Percentiles rank a stretch among this genome's conserved stretches.
These are phyloP conservation scores for Trametes maxima DNA, from an alignment of 768 basidiomycete species.

Conservation along the genomic window DNA sequence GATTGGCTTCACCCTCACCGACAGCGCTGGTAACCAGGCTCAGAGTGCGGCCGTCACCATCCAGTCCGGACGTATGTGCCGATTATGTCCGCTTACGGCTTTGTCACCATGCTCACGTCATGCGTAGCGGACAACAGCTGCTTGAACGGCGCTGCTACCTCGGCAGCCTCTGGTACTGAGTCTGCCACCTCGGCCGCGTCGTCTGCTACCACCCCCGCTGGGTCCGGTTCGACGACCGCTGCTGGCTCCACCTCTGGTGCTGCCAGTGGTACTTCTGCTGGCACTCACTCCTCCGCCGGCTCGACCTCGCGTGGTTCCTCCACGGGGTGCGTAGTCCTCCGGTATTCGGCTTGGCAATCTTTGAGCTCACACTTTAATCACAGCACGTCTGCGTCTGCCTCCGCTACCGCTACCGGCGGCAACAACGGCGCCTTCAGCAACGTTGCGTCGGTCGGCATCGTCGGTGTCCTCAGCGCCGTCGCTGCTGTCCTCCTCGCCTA, in stretches of 20 bases:
- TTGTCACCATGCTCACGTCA: constrained; percentile 8
- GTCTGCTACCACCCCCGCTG: constrained; percentile 2
- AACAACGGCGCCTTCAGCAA: constrained; percentile 35
- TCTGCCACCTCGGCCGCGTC: background rate
- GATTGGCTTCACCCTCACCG: constrained; percentile 63
- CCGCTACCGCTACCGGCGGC: constrained; percentile 26
- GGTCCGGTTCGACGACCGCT: background rate
- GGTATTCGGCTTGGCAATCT: background rate
- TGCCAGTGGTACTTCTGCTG: constrained; percentile 1
- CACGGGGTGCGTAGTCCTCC: background rate
- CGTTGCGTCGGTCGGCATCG: constrained; percentile 34
- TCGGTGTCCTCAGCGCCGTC: constrained; percentile 42
- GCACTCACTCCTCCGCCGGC: background rate
- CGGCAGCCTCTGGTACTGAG: constrained; percentile 8
- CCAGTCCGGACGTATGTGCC: constrained; percentile 49
- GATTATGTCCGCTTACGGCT: background rate
- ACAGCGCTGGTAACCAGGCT: constrained; percentile 51
- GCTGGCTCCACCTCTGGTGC: constrained; percentile 1
- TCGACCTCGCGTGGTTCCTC: background rate
- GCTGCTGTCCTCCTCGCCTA: constrained; percentile 44
- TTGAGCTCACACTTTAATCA: constrained; percentile 1
- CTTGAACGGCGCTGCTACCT: constrained; percentile 29
- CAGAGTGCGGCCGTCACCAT: constrained; percentile 59
- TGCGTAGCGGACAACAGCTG: constrained; percentile 41
- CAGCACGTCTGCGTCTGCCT: constrained; percentile 12